Percentiles rank a stretch among this genome's conserved stretches.
phyloP scores from a whole-genome alignment of 2,329 filamentous ascomycete genomes.

The Fusarium sulawesiense region DNA sequence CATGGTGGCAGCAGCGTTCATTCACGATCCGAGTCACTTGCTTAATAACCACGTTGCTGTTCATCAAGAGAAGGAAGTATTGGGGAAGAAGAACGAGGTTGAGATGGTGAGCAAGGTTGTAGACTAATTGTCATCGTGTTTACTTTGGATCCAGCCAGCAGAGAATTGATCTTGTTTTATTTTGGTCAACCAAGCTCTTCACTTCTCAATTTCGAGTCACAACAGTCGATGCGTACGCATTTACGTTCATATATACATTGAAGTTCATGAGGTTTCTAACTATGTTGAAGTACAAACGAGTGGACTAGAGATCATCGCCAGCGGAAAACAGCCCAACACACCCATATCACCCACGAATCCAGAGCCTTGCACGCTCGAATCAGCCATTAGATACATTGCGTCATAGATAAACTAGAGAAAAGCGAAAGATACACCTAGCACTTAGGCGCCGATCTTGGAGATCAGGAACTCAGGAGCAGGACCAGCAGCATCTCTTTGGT shows the following conservation, averaged over 20 bases:
- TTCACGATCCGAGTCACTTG: conserved; percentile 11
- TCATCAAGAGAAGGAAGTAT: conserved; percentile 14
- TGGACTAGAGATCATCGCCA: not conserved
- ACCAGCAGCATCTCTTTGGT: not conserved
- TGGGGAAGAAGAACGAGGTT: conserved; percentile 8
- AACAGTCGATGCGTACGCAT: accelerated
- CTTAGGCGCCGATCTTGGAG: not conserved
- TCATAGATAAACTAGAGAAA: not conserved
- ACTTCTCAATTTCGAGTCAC: not conserved
- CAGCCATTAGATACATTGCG: not conserved
- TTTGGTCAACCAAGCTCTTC: not conserved
- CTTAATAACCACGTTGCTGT: conserved; percentile 23
- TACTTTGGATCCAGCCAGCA: too few species aligned
- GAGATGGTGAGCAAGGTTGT: conserved; percentile 6
- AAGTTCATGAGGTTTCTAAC: not conserved
- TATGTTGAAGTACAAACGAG: not conserved
- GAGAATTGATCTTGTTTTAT: not conserved
- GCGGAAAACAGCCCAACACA: not conserved
- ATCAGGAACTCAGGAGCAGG: not conserved
- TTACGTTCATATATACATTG: not conserved
- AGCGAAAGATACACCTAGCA: not conserved
- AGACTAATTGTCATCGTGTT: not conserved
- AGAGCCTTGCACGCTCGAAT: not conserved
- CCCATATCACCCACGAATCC: too few species aligned
- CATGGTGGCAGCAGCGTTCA: conserved; percentile 1